A percentile compares a stretch with the other conserved stretches of the same genome.
Conservation (phyloP, 2,329 filamentous ascomycete genomes). For the Aspergillus ochraceoroseus region DNA sequence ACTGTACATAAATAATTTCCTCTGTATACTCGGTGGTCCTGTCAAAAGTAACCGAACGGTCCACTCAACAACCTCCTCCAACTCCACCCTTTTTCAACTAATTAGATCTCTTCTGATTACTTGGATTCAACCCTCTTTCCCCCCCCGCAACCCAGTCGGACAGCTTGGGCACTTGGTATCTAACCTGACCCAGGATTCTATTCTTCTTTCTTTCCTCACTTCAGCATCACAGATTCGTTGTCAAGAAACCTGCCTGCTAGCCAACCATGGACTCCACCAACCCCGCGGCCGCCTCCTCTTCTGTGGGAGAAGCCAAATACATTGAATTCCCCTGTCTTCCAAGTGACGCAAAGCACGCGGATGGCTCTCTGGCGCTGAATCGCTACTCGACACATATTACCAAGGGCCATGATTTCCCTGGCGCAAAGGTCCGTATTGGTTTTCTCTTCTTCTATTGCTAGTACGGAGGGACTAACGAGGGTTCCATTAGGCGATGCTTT, state of each 20-base stretch:
- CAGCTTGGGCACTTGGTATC: too few species aligned
- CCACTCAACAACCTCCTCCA: too few species aligned
- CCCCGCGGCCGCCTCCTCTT: constrained; percentile 24
- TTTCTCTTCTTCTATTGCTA: constrained; percentile 1
- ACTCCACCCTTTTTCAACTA: too few species aligned
- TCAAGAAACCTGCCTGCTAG: background rate
- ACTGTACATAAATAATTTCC: too few species aligned
- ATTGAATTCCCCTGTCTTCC: constrained; percentile 55
- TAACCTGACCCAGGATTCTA: too few species aligned
- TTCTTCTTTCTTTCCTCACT: too few species aligned
- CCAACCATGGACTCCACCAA: constrained; percentile 24
- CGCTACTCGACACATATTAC: constrained; percentile 81
- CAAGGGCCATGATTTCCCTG: constrained; percentile 81
- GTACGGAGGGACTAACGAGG: too few species aligned
- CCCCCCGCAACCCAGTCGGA: too few species aligned
- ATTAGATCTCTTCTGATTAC: too few species aligned
- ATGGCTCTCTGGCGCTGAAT: constrained; percentile 67
- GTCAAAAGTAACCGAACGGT: too few species aligned
- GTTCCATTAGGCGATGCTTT: constrained; percentile 77
- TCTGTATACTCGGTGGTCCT: too few species aligned
- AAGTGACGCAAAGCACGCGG: constrained; percentile 47
- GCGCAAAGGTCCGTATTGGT: constrained; percentile 62
- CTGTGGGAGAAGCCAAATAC: constrained; percentile 49
- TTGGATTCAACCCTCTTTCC: too few species aligned
- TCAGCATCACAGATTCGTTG: background rate